Conservation (phyloP, 1,284 basidiomycete genomes). For the Austroboletus novae-zelandiae region DNA sequence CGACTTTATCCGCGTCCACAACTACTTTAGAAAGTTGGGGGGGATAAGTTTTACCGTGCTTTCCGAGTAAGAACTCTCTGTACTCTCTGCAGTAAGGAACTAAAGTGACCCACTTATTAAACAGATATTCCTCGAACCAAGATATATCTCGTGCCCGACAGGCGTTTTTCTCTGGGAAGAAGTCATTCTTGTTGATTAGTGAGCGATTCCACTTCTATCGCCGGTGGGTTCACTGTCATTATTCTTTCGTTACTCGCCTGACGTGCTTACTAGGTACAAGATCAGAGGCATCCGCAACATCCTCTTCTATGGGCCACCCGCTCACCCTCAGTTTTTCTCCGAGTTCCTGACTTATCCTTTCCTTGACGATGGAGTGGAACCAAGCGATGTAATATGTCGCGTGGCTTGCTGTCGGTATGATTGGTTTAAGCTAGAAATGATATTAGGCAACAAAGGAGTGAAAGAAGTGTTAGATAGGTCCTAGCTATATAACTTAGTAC, state of each 20-base stretch:
- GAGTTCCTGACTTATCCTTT: slow-evolving; percentile 89
- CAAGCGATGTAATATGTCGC: slow-evolving; percentile 73
- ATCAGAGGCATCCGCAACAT: slow-evolving; percentile 90
- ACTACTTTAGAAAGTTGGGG: slow-evolving; percentile 74
- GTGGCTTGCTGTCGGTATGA: slow-evolving; percentile 89
- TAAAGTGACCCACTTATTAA: neutral
- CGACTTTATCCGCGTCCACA: slow-evolving; percentile 92
- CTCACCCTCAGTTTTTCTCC: slow-evolving; percentile 88
- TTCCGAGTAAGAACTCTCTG: slow-evolving; percentile 66
- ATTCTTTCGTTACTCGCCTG: slow-evolving; percentile 4
- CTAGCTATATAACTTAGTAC: neutral
- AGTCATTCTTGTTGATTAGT: slow-evolving; percentile 85
- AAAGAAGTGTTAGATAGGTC: slow-evolving; percentile 17
- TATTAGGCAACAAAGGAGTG: slow-evolving; percentile 38
- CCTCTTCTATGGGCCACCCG: slow-evolving; percentile 90
- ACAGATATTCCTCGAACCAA: slow-evolving; percentile 88
- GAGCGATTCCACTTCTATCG: slow-evolving; percentile 99
- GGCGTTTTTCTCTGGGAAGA: slow-evolving; percentile 88
- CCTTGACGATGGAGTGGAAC: slow-evolving; percentile 75
- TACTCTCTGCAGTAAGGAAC: neutral
- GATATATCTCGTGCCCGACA: slow-evolving; percentile 93
- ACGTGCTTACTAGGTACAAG: slow-evolving; percentile 62
- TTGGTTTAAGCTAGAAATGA: slow-evolving; percentile 80
- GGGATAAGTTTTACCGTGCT: slow-evolving; percentile 79
- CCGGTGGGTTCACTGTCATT: slow-evolving; percentile 45